These are phyloP conservation scores for Fusarium sp. DNA, from an alignment of 2,329 filamentous ascomycete species.

Conservation along the genomic window DNA sequence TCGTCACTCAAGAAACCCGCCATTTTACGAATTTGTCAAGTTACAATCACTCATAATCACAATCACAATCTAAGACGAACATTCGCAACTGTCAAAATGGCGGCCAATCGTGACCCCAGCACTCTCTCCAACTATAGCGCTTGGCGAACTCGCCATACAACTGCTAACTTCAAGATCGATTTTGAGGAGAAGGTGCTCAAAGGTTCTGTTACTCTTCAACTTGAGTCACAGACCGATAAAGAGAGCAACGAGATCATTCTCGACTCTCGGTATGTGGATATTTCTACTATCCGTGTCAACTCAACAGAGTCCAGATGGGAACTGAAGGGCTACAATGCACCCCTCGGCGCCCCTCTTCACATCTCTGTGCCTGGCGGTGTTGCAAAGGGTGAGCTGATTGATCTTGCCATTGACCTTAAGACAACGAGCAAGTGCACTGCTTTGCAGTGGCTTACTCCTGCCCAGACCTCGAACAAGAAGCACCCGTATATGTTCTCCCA, in stretches of 20 bases:
- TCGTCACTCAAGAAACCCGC: constrained; percentile 46
- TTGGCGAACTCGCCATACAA: constrained; percentile 87
- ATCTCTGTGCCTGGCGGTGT: constrained; percentile 70
- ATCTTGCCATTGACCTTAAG: constrained; percentile 75
- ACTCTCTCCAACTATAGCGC: constrained; percentile 92
- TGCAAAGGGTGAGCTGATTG: constrained; percentile 64
- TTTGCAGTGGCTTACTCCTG: constrained; percentile 93
- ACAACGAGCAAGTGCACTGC: constrained; percentile 93
- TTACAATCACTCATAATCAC: constrained; percentile 41
- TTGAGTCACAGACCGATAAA: constrained; percentile 81
- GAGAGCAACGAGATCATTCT: constrained; percentile 83
- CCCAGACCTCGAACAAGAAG: constrained; percentile 94
- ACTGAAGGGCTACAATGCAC: constrained; percentile 76
- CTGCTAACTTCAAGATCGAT: constrained; percentile 83
- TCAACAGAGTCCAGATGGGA: constrained; percentile 74
- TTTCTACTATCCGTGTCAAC: constrained; percentile 78
- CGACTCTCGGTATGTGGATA: constrained; percentile 86
- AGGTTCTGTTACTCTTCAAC: constrained; percentile 80
- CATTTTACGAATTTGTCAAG: constrained; percentile 42
- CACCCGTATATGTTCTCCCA: constrained; percentile 98
- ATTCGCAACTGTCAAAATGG: constrained; percentile 51
- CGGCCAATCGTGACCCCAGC: constrained; percentile 78
- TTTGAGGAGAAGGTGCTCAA: constrained; percentile 83
- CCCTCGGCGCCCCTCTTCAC: constrained; percentile 79
- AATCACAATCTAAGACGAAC: constrained; percentile 45